Evolutionary conservation across 2,329 filamentous ascomycete genomes (phyloP).

Genomic region (Neofusicoccum umdonicola): DNA sequence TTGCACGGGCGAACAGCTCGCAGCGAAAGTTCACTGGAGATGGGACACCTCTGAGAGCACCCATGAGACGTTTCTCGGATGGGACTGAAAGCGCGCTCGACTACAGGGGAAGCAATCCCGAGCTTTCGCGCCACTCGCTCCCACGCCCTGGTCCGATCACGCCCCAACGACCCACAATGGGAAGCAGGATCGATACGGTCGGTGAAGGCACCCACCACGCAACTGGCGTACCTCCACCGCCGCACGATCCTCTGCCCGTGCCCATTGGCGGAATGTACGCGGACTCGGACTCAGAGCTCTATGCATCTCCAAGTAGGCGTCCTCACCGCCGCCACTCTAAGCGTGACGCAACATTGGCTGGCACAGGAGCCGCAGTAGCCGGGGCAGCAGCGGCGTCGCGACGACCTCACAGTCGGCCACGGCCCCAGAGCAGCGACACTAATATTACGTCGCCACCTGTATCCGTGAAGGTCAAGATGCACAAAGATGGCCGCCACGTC

Average conservation of each 20-base stretch:
- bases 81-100: constrained; percentile 43
- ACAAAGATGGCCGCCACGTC: constrained; percentile 62
- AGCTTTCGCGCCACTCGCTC: constrained; percentile 37
- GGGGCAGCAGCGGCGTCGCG: constrained; percentile 26
- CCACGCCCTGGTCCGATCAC: constrained; percentile 19
- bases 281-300: constrained; percentile 42
- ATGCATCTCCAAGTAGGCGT: constrained; percentile 35
- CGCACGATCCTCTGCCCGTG: constrained; percentile 31
- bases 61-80: constrained; percentile 34
- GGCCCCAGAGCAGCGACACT: constrained; percentile 36
- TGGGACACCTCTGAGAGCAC: constrained; percentile 41
- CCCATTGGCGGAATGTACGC: constrained; percentile 32
- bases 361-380: constrained; percentile 18
- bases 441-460: constrained; percentile 58
- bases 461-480: constrained; percentile 64
- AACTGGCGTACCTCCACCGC: constrained; percentile 29
- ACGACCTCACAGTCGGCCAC: constrained; percentile 31
- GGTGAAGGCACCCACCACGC: constrained; percentile 18
- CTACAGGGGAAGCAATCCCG: constrained; percentile 44
- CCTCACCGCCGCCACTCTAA: constrained; percentile 31
- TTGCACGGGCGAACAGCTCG: constrained; percentile 53
- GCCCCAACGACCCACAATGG: constrained; percentile 25
- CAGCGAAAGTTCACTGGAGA: constrained; percentile 69
- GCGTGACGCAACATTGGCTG: constrained; percentile 19
- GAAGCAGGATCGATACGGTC: constrained; percentile 22